Base-by-base conservation (phyloP, 1,284 basidiomycete species). In the Bjerkandera adusta region DNA sequence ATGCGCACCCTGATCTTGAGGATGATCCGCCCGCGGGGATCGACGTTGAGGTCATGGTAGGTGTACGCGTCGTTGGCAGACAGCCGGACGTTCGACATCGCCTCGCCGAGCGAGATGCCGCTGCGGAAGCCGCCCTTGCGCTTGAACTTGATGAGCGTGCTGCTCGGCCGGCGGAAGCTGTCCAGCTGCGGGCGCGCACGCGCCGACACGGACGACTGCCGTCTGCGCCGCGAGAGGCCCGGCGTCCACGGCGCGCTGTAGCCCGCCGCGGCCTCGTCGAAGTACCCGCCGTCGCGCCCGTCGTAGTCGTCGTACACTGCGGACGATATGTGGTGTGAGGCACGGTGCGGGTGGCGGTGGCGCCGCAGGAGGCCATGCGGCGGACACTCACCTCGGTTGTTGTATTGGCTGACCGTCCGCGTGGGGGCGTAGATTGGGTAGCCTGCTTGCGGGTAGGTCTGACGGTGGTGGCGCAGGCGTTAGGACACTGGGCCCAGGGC, bases 81-180 rank as follows among this genome's bases (percentile, higher is more conserved):
- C 29, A 89, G 66, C 41, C 79, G 71, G 12, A 77, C 68, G 49
- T 77, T 79, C 39, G 77, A 73, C 57, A 85, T 81, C n/a, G 85
- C 85, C 62, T 88, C 85, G 5, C 71, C 72, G 13, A 89, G 73
- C 16, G 75, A 77, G 57, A 89, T 76, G 5, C 85, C 85, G n/a
- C 76, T 71, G 33, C 73, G 68, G 56, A 81, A 76, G 5, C 77
- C 70, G 20, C 81, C 82, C 68, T 84, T 86, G 60, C 80, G 75
- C 63, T 83, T 85, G 68, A 89, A 89, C 61, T 84, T 86, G 54
- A 89, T 69, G 34, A 77, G 65, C 22, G 72, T 64, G 54, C 72
- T 73, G 18, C 73, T 52, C 8, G 57, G 69, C 21, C 69, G 66
- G 21, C 69, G 73, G 57, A 72, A 75, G 20, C 65, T 57, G 50